phyloP scores from a whole-genome alignment of 345 rosid genomes.

The Syzygium grande region DNA sequence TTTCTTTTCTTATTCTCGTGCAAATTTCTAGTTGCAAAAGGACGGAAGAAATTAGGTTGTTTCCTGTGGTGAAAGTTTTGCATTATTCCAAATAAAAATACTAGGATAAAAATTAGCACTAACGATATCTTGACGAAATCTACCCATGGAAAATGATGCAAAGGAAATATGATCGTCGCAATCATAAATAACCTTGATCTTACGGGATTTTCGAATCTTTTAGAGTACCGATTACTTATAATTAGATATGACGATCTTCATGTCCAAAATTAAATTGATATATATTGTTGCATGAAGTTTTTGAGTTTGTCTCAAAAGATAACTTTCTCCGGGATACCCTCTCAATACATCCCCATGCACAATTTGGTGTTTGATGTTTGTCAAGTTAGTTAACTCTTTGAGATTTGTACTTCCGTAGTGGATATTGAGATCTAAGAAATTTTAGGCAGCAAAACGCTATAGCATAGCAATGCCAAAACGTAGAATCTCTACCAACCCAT shows the following conservation, averaged over 20 bases:
- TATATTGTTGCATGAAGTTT: neutral
- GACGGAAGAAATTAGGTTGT: neutral
- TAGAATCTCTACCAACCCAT: neutral
- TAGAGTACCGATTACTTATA: too few species aligned
- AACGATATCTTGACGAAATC: neutral
- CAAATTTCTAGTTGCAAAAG: neutral
- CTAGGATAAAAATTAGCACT: neutral
- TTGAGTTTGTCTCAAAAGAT: neutral
- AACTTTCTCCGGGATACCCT: neutral
- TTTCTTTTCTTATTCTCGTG: neutral
- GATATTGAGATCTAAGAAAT: neutral
- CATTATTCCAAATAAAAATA: neutral
- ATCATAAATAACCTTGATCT: neutral
- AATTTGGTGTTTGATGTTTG: too few species aligned
- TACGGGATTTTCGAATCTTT: too few species aligned
- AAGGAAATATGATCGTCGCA: rapidly evolving
- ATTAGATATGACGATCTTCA: too few species aligned
- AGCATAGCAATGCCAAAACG: neutral
- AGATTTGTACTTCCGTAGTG: neutral
- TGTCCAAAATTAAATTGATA: too few species aligned
- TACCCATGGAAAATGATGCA: neutral
- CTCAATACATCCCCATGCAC: too few species aligned
- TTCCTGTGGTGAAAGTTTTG: neutral
- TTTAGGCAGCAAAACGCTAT: neutral
- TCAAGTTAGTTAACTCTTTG: neutral